Percentiles rank a stretch among this genome's conserved stretches.
Evolutionary conservation across 2,329 filamentous ascomycete species (phyloP).

Genomic region (Alternaria sp.): DNA sequence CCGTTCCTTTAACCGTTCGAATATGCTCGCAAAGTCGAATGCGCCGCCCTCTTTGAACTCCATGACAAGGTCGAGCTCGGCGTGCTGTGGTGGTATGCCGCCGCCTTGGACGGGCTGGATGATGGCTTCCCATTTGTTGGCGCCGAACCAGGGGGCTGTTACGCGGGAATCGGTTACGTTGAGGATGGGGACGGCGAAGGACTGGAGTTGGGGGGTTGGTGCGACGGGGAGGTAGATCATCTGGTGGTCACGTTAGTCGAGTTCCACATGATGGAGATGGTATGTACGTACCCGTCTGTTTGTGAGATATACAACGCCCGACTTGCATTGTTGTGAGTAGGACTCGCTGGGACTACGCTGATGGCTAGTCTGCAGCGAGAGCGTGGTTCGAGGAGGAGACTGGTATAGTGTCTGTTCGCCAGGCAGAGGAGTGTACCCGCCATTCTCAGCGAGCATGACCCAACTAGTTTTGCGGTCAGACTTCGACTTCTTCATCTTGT

Average conservation of each 20-base stretch:
- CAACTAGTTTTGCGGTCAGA: slow-evolving; percentile 64
- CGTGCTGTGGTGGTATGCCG: slow-evolving; percentile 76
- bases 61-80: slow-evolving; percentile 79
- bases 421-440: slow-evolving; percentile 81
- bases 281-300: slow-evolving; percentile 72
- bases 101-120: slow-evolving; percentile 84
- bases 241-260: slow-evolving; percentile 54
- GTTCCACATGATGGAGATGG: neutral
- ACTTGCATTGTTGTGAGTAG: slow-evolving; percentile 74
- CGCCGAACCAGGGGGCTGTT: slow-evolving; percentile 87
- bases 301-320: slow-evolving; percentile 79
- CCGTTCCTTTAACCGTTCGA: slow-evolving; percentile 83
- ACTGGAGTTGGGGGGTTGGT: slow-evolving; percentile 73
- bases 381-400: slow-evolving; percentile 77
- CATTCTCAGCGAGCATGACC: slow-evolving; percentile 84
- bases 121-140: slow-evolving; percentile 85
- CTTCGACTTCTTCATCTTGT: slow-evolving; percentile 35
- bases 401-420: slow-evolving; percentile 83
- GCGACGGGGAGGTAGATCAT: slow-evolving; percentile 85
- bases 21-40: slow-evolving; percentile 84
- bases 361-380: slow-evolving; percentile 75
- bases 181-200: slow-evolving; percentile 86
- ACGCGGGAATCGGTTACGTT: slow-evolving; percentile 87
- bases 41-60: slow-evolving; percentile 96
- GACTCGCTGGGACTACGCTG: slow-evolving; percentile 68